A percentile compares a stretch with the other conserved stretches of the same genome.
These are phyloP conservation scores for Vaccinium vitisidaea DNA, from an alignment of 148 eudicot genomes.

Conservation along the genomic window DNA sequence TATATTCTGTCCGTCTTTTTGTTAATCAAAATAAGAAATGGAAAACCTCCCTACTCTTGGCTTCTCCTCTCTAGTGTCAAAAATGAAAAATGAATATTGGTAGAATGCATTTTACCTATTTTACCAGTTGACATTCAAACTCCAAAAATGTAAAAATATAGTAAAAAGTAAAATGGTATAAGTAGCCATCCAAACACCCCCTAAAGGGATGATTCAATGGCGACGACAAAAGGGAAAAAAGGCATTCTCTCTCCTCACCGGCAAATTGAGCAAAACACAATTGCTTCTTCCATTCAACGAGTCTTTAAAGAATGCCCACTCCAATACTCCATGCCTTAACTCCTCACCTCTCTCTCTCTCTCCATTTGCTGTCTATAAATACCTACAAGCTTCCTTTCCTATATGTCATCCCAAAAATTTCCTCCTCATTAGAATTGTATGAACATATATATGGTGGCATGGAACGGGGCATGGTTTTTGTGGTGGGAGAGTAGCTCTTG, in stretches of 20 bases:
- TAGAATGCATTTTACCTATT: too few relatives aligned
- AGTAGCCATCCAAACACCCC: too few relatives aligned
- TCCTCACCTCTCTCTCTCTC: neutral
- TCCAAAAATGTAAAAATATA: too few relatives aligned
- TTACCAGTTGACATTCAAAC: too few relatives aligned
- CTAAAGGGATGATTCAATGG: too few relatives aligned
- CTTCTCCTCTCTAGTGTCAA: too few relatives aligned
- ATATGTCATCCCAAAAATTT: neutral
- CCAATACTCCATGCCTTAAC: conserved; percentile 29
- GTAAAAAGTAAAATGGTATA: too few relatives aligned
- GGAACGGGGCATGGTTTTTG: neutral
- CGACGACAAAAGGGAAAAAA: too few relatives aligned
- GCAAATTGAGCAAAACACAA: neutral
- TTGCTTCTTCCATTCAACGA: conserved; percentile 8
- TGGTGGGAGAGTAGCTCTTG: conserved; percentile 51
- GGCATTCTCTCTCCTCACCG: neutral
- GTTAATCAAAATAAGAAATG: too few relatives aligned
- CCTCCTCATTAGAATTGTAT: neutral
- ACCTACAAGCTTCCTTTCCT: neutral
- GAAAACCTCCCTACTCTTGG: too few relatives aligned
- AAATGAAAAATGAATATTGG: too few relatives aligned
- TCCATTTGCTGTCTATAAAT: neutral
- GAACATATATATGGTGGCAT: neutral
- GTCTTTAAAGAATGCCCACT: conserved; percentile 42
- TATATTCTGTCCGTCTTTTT: too few relatives aligned